Percentiles rank a stretch among this genome's conserved stretches.
phyloP scores from a whole-genome alignment of 352 stramenopile genomes.

The Globisporangium middletonii region DNA sequence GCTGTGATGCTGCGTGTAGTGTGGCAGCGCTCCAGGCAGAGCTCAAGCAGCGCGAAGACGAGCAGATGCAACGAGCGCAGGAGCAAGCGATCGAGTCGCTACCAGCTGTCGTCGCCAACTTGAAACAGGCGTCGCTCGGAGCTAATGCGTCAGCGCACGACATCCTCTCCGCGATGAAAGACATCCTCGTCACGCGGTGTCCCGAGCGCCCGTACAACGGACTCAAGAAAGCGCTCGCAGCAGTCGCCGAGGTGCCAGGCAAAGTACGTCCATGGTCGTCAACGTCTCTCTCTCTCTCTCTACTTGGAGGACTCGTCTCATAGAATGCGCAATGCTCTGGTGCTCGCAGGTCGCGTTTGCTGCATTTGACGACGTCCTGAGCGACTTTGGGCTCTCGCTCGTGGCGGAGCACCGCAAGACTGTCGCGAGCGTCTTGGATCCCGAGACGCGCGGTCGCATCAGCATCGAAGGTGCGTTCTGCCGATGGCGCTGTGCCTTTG shows the following conservation, averaged over 20 bases:
- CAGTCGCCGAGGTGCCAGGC: slow-evolving; percentile 56
- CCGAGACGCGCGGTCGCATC: slow-evolving; percentile 41
- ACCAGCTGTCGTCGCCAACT: slow-evolving; percentile 21
- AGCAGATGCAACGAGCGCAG: slow-evolving; percentile 13
- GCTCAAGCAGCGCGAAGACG: slow-evolving; percentile 21
- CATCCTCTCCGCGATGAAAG: slow-evolving; percentile 62
- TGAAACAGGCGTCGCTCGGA: slow-evolving; percentile 46
- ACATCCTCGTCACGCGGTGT: slow-evolving; percentile 50
- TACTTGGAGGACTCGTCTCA: no score
- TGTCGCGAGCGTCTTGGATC: slow-evolving; percentile 45
- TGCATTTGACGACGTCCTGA: slow-evolving; percentile 65
- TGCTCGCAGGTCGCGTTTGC: slow-evolving; percentile 44
- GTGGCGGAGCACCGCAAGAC: slow-evolving; percentile 30
- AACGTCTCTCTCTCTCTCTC: no score
- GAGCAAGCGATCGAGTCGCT: not conserved
- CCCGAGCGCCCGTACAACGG: slow-evolving; percentile 67
- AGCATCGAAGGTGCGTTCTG: slow-evolving; percentile 56
- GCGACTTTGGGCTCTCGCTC: slow-evolving; percentile 56
- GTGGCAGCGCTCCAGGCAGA: slow-evolving; percentile 23
- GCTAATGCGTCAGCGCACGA: slow-evolving; percentile 46
- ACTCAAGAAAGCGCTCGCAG: slow-evolving; percentile 71
- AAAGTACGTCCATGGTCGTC: slow-evolving; percentile 30
- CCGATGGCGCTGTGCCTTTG: not conserved
- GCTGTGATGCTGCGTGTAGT: slow-evolving; percentile 8
- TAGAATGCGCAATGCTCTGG: not conserved